These are phyloP conservation scores for Calendula officinalis DNA, from an alignment of 129 eudicot genomes.

Conservation along the genomic window DNA sequence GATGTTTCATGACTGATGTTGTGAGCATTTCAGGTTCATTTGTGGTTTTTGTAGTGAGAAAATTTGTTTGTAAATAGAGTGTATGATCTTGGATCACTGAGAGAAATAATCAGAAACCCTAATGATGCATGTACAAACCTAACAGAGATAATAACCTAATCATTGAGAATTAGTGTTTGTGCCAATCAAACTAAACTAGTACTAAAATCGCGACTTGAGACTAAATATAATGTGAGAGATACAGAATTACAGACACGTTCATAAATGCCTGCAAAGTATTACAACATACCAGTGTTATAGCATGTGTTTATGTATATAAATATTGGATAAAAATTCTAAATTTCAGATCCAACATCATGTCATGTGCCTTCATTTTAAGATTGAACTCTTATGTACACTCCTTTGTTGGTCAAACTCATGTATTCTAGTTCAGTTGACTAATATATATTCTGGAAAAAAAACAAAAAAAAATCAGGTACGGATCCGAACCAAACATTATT, in stretches of 20 bases:
- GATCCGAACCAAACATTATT: slow-evolving; percentile 51
- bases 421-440: neutral
- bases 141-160: too few species aligned
- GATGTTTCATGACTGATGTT: neutral
- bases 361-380: too few species aligned
- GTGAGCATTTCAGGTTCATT: slow-evolving; percentile 19
- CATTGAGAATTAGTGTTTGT: too few species aligned
- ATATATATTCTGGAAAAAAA: neutral
- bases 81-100: neutral
- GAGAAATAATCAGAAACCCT: neutral
- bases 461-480: slow-evolving; percentile 49
- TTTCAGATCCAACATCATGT: neutral
- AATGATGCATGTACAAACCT: too few species aligned
- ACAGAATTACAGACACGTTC: neutral
- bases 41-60: neutral
- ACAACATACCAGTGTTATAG: neutral
- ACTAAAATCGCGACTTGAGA: too few species aligned
- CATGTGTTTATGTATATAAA: too few species aligned
- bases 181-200: too few species aligned
- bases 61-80: neutral
- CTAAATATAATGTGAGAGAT: too few species aligned
- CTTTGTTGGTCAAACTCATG: too few species aligned
- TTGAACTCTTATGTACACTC: too few species aligned
- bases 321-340: too few species aligned
- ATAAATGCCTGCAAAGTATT: neutral